Evolutionary conservation across 345 rosid genomes (phyloP).

Genomic region (Barbarea vulgaris): DNA sequence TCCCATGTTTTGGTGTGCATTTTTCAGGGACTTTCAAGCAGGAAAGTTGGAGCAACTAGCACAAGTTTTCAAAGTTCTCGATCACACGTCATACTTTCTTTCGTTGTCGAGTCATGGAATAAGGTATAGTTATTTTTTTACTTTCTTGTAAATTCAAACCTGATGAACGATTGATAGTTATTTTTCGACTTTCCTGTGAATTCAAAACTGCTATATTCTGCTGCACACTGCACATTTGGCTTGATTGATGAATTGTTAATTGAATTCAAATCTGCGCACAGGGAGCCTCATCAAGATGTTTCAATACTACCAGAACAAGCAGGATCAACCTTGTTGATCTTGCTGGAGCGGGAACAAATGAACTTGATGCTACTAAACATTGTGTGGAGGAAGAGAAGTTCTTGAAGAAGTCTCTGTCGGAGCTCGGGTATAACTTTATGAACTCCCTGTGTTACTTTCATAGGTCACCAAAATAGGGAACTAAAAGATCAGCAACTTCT

Average conservation of each 20-base stretch:
- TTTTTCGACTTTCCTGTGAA: too few relatives aligned
- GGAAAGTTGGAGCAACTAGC: conserved; percentile 96
- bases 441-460: conserved; percentile 1
- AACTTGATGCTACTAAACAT: conserved; percentile 63
- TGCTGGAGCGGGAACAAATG: conserved; percentile 80
- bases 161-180: conserved; percentile 20
- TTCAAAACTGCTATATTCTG: too few relatives aligned
- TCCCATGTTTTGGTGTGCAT: conserved; percentile 23
- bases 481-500: not conserved
- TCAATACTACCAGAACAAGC: conserved; percentile 89
- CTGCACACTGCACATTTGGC: too few relatives aligned
- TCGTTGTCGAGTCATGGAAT: conserved; percentile 43
- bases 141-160: not conserved
- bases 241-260: too few relatives aligned
- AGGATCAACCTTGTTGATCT: conserved; percentile 88
- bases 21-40: conserved; percentile 85
- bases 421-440: conserved; percentile 70
- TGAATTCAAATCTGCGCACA: conserved; percentile 47
- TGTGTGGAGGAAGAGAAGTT: conserved; percentile 67
- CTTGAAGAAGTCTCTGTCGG: conserved; percentile 84
- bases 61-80: conserved; percentile 94
- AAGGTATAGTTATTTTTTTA: conserved; percentile 18
- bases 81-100: conserved; percentile 64
- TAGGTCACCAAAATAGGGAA: not conserved
- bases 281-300: conserved; percentile 78